These are phyloP conservation scores for Aspergillus sp. DNA, from an alignment of 2,329 filamentous ascomycete genomes.

Conservation along the genomic window DNA sequence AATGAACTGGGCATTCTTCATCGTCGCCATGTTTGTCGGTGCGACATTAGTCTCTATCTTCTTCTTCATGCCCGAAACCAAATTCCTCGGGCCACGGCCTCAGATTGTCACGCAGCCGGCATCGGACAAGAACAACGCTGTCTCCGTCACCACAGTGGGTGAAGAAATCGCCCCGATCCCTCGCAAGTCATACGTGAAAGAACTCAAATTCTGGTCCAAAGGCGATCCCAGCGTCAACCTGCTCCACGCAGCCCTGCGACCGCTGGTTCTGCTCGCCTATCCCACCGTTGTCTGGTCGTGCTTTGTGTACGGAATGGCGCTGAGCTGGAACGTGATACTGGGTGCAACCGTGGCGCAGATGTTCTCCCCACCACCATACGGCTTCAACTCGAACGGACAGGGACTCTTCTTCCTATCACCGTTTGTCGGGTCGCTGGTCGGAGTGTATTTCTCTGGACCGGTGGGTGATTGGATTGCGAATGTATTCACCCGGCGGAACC, in stretches of 20 bases:
- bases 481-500: conserved; percentile 11
- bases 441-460: conserved; percentile 15
- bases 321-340: conserved; percentile 27
- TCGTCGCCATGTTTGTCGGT: conserved; percentile 15
- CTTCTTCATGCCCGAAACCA: conserved; percentile 22
- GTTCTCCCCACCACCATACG: conserved; percentile 19
- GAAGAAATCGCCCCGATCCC: conserved; percentile 1
- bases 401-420: conserved; percentile 21
- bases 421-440: conserved; percentile 17
- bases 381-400: conserved; percentile 15
- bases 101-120: conserved; percentile 4
- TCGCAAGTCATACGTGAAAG: conserved; percentile 4
- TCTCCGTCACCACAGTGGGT: not conserved
- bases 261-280: conserved; percentile 16
- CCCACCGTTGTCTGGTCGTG: conserved; percentile 22
- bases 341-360: conserved; percentile 19
- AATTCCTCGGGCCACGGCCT: conserved; percentile 14
- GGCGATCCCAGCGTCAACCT: conserved; percentile 16
- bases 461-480: conserved; percentile 13
- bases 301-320: conserved; percentile 16
- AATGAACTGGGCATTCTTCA: conserved; percentile 13
- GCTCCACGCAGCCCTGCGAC: conserved; percentile 13
- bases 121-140: conserved; percentile 6
- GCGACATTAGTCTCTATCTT: conserved; percentile 14
- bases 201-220: conserved; percentile 8